Percentiles rank a stretch among this genome's conserved stretches.
Evolutionary conservation across 306 rosid species (phyloP).

Genomic region (Cicer judaicum): DNA sequence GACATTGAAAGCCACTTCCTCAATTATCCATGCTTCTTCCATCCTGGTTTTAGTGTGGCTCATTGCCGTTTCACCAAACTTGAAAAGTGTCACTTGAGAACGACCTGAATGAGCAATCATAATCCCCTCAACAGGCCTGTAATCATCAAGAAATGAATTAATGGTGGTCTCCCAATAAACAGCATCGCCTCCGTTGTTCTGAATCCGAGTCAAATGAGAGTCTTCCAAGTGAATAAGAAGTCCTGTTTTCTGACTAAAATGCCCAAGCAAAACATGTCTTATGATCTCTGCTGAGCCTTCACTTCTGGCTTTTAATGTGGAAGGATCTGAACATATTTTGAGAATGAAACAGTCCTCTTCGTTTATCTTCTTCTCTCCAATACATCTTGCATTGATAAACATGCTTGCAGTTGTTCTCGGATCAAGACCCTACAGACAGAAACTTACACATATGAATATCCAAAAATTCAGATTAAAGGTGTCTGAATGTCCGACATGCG

Average conservation of each 20-base stretch:
- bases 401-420: conserved; percentile 93
- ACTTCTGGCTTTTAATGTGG: conserved; percentile 87
- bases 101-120: conserved; percentile 97
- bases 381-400: conserved; percentile 91
- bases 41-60: conserved; percentile 96
- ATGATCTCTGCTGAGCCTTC: conserved; percentile 98
- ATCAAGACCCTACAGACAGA: conserved; percentile 78
- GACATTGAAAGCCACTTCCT: conserved; percentile 94
- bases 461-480: no score
- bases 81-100: conserved; percentile 92
- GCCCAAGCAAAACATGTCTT: conserved; percentile 92
- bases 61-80: conserved; percentile 98
- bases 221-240: conserved; percentile 93
- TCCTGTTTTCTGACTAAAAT: conserved; percentile 98
- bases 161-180: conserved; percentile 99
- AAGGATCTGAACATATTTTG: conserved; percentile 88
- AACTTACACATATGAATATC: not conserved
- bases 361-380: conserved; percentile 90
- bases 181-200: conserved; percentile 96
- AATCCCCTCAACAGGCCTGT: conserved; percentile 83
- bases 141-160: conserved; percentile 91
- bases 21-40: conserved; percentile 99
- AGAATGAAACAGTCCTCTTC: conserved; percentile 96
- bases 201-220: conserved; percentile 97
- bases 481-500: no score